Conservation (phyloP, 768 basidiomycete genomes). For the Amanita rimosa region DNA sequence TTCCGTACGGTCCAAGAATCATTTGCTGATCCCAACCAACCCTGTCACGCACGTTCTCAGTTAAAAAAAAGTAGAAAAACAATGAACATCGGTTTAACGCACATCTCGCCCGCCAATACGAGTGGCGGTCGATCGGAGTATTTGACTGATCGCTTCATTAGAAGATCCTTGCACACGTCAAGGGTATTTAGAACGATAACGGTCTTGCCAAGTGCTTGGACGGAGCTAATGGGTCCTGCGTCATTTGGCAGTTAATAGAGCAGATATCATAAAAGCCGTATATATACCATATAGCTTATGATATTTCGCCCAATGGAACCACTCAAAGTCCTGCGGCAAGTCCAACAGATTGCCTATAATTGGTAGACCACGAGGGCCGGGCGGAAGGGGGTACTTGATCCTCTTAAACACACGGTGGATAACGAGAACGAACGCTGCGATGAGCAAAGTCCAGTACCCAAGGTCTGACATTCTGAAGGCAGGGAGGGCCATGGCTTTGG, state of each 20-base stretch:
- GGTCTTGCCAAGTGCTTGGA: slow-evolving; percentile 23
- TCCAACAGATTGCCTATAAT: slow-evolving; percentile 1
- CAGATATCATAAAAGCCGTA: no score
- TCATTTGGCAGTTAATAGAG: background rate
- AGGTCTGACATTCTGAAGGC: background rate
- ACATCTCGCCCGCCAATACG: slow-evolving; percentile 23
- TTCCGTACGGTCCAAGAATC: slow-evolving; percentile 13
- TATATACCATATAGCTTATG: background rate
- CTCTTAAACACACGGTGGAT: background rate
- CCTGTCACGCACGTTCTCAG: background rate
- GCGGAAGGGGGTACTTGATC: background rate
- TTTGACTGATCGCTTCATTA: slow-evolving; percentile 32
- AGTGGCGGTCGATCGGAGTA: slow-evolving; percentile 35
- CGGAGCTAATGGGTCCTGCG: slow-evolving; percentile 29
- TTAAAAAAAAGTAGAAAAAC: slow-evolving; percentile 12
- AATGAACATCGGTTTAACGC: slow-evolving; percentile 16
- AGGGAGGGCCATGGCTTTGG: no score
- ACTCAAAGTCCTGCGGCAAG: background rate
- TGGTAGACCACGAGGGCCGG: background rate
- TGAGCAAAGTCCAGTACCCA: background rate
- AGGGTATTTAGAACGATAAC: slow-evolving; percentile 35
- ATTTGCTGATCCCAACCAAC: background rate
- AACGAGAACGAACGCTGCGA: background rate
- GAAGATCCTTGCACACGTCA: slow-evolving; percentile 29
- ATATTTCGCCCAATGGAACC: background rate